Conservation (phyloP, 768 basidiomycete species). For the Saitozyma sp. region DNA sequence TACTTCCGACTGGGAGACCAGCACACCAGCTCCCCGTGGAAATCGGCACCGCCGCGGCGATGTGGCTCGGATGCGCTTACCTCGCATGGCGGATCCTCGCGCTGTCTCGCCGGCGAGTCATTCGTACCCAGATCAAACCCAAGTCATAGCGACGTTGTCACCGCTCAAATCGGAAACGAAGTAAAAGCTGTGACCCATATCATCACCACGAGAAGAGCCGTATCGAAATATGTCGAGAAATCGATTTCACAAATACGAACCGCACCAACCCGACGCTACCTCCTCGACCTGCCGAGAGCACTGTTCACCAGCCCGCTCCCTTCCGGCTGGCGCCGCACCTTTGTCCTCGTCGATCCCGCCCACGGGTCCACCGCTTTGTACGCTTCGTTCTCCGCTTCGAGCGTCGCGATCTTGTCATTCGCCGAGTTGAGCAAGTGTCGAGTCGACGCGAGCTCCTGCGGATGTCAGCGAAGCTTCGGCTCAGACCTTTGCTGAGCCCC, state of each 20-base stretch:
- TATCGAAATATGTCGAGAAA: no score
- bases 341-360: slow-evolving; percentile 34
- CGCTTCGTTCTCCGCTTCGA: slow-evolving; percentile 29
- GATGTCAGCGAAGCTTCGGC: slow-evolving; percentile 1
- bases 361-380: slow-evolving; percentile 31
- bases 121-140: no score
- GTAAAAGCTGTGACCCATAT: no score
- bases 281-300: no score
- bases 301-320: slow-evolving; percentile 20
- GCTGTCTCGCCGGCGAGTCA: no score
- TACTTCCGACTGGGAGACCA: slow-evolving; percentile 28
- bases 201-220: no score
- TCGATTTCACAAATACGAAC: no score
- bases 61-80: slow-evolving; percentile 35
- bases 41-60: slow-evolving; percentile 22
- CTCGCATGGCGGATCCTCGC: slow-evolving; percentile 26
- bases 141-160: no score
- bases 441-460: slow-evolving; percentile 40
- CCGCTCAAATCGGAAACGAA: no score
- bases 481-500: not conserved
- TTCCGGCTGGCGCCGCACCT: slow-evolving; percentile 35
- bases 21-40: slow-evolving; percentile 29
- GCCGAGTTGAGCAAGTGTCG: slow-evolving; percentile 38
- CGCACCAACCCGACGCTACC: no score
- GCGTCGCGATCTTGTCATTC: slow-evolving; percentile 20